Evolutionary conservation across 306 rosid genomes (phyloP).

Genomic region (Begonia masoniana): DNA sequence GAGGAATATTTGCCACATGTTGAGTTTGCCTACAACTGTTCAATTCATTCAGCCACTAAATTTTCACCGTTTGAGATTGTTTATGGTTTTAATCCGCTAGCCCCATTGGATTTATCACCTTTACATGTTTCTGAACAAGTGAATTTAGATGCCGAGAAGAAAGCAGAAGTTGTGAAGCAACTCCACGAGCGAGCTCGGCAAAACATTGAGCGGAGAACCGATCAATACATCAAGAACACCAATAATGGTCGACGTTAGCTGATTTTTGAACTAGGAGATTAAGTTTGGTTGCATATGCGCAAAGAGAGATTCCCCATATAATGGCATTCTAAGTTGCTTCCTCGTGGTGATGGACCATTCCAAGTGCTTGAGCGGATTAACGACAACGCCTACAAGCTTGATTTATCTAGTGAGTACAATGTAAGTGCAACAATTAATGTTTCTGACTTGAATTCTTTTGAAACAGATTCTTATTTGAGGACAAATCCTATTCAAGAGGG

Average conservation of each 20-base stretch:
- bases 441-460: background rate
- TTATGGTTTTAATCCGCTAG: background rate
- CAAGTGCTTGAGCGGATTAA: background rate
- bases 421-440: background rate
- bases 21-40: background rate
- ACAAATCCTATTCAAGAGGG: slow-evolving; percentile 3
- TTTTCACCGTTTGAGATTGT: background rate
- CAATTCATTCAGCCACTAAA: background rate
- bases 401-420: background rate
- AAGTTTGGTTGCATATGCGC: background rate
- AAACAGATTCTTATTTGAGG: background rate
- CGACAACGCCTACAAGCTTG: background rate
- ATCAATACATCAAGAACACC: background rate
- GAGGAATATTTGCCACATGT: background rate
- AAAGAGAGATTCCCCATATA: background rate
- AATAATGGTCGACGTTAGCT: background rate
- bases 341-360: background rate
- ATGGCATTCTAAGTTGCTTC: background rate
- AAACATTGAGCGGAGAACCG: background rate
- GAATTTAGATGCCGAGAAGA: background rate
- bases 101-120: background rate
- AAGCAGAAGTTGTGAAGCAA: background rate
- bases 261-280: background rate
- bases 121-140: background rate
- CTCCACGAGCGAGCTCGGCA: background rate